Evolutionary conservation across 2,329 filamentous ascomycete genomes (phyloP), one percentile per base, ranked within the genome.

Genomic region (Blastomyces gilchristii): DNA sequence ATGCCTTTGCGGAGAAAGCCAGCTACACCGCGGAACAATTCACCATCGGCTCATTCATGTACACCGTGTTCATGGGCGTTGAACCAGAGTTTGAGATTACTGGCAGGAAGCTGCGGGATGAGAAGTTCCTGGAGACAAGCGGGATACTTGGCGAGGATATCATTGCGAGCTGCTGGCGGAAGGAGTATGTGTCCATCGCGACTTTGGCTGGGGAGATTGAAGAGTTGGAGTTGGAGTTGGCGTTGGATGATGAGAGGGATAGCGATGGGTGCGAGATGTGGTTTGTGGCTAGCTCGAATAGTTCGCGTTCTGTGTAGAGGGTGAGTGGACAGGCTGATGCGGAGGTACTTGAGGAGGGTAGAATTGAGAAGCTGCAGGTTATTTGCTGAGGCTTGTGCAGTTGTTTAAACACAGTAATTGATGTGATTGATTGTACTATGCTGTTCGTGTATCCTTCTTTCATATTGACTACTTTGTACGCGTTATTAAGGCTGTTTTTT

Each of bases 61-160:
- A 59, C 11, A 43, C 37, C 37, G 25, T 59, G n/a, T 49, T 59
- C 3, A 59, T n/a, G 6, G 57, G 41, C 28, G 8, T 28, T 28
- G 57, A 59, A 22, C 57, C 57, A n/a, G 57, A 49, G 28, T 31
- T 59, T 12, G 37, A 59, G 5, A 31, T 59, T 18, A 59, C 57
- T 6, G 57, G 28, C 6, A 31, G 22, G 43, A 31, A 43, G 39
- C 18, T 59, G 25, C 39, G 6, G 22, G 39, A 3, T 3, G 57
- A 59, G 28, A 45, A 6, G 18, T 28, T 59, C 14, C 57, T 41
- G n/a, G 31, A 59, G 18, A 45, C 39, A 1, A 16, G n/a, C 11
- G 11, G 16, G 7, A 28, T 47, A 6, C 39, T 49, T 14, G 57
- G 57, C 18, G 39, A 22, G n/a, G 57, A 59, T 25, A 59, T 59